Evolutionary conservation across 2,329 filamentous ascomycete genomes (phyloP), one percentile per base, ranked within the genome.

Genomic region (Pyrenophora tritici-repentis): DNA sequence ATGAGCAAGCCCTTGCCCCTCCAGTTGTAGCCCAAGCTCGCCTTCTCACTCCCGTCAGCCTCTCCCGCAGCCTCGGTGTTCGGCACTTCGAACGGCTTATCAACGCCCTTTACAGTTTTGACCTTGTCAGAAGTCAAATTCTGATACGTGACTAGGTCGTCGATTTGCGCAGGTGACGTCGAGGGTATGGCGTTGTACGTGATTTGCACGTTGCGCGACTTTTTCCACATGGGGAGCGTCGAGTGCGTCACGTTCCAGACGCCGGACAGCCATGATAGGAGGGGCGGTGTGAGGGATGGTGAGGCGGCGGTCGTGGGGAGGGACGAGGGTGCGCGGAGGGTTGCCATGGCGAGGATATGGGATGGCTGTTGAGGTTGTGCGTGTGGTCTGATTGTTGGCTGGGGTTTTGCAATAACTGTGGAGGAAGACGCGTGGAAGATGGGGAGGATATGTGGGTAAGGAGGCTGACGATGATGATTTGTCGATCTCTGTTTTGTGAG

Each of bases 141-240:
- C 71, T 88, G 85, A 72, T 90, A 90, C 50, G 83, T 82, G 56
- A 94, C 90, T 2, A 87, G 72, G 73, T 94, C 90, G 70, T 91
- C 86, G 55, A 93, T 75, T 50, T 71, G 47, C 50, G 72, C 24
- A 42, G 72, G 59, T 6, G 62, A 46, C 9, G 62, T 66, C 17
- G 46, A 37, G 3, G 62, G 46, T 42, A 53, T 50, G 65, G 81
- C 72, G 8, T 75, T 82, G 79, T 95, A 95, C 29, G 85, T 88
- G 70, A 95, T 93, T 64, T 83, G 82, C 12, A 95, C 89, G 74
- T 94, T 94, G 70, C 86, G 86, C 45, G 88, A 86, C 39, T 83
- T 82, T 62, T 85, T 85, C 90, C 90, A 95, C 88, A 94, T 91
- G 47, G 72, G 72, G 1, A 75, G 68, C 6, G 72, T 71, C 3